phyloP scores from a whole-genome alignment of 2,329 filamentous ascomycete species.

The Helotiales sp. region DNA sequence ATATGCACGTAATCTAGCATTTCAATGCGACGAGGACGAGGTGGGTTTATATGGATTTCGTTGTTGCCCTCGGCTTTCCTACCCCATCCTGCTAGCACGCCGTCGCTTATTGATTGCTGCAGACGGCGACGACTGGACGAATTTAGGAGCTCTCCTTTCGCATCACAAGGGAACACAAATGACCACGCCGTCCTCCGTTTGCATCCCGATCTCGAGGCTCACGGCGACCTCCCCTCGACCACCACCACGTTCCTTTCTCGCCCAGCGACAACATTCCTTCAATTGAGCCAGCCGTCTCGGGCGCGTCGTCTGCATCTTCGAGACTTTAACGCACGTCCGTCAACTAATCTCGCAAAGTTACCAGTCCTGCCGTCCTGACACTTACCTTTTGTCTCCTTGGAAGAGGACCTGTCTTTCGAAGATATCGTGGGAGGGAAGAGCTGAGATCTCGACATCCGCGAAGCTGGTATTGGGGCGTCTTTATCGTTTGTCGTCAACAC shows the following conservation, averaged over 20 bases:
- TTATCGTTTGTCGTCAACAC: not conserved
- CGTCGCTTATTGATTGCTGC: constrained; percentile 14
- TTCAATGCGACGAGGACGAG: not conserved
- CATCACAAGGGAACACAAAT: constrained; percentile 6
- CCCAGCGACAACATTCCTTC: not conserved
- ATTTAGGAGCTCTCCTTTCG: constrained; percentile 19
- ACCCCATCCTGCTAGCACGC: constrained; percentile 2
- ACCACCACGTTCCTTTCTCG: not conserved
- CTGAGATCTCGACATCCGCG: constrained; percentile 4
- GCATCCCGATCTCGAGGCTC: not conserved
- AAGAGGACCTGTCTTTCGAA: constrained; percentile 9
- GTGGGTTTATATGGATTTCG: not conserved
- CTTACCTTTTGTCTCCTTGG: constrained; percentile 6
- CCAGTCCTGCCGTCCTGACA: constrained; percentile 4
- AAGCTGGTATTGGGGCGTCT: not conserved
- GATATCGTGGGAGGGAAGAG: not conserved
- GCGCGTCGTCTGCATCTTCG: constrained; percentile 2
- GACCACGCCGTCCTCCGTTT: not conserved
- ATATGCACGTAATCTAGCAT: not conserved
- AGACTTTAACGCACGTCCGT: constrained; percentile 8
- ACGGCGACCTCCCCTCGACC: not conserved
- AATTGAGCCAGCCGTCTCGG: constrained; percentile 7
- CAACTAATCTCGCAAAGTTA: not conserved
- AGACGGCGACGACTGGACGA: constrained; percentile 10
- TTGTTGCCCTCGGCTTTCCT: constrained; percentile 5